Conservation (phyloP, 352 stramenopile genomes). For the Phytophthora multivora region DNA sequence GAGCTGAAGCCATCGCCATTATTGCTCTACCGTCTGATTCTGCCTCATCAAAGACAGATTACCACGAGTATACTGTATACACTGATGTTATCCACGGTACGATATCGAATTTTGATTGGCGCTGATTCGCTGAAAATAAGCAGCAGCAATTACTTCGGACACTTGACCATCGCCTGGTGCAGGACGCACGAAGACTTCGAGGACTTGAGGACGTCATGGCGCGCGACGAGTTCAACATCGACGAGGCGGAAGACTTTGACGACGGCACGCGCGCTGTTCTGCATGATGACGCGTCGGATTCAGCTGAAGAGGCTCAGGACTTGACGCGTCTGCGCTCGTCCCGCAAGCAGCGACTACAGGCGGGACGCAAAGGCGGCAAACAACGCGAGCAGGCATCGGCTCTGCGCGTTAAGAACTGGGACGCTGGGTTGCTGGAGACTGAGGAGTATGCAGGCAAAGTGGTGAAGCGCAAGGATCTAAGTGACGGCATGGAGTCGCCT, state of each 20-base stretch:
- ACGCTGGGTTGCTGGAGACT: slow-evolving; percentile 52
- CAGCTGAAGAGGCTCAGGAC: slow-evolving; percentile 20
- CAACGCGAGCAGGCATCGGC: slow-evolving; percentile 57
- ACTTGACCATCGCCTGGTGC: slow-evolving; percentile 22
- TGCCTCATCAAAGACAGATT: slow-evolving; percentile 1
- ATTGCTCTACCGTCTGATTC: slow-evolving; percentile 5
- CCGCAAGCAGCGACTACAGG: slow-evolving; percentile 65
- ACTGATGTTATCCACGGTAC: slow-evolving; percentile 1
- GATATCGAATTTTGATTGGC: slow-evolving; percentile 34
- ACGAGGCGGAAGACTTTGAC: slow-evolving; percentile 83
- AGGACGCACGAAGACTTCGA: slow-evolving; percentile 20
- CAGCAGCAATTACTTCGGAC: background rate
- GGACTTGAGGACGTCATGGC: slow-evolving; percentile 34
- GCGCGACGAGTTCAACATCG: slow-evolving; percentile 72
- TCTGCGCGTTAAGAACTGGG: slow-evolving; percentile 82
- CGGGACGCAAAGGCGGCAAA: slow-evolving; percentile 23
- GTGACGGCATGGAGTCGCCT: slow-evolving; percentile 49
- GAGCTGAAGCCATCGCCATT: slow-evolving; percentile 3
- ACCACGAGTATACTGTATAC: background rate
- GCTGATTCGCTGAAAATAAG: slow-evolving; percentile 23
- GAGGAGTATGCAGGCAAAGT: slow-evolving; percentile 79
- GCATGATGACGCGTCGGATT: slow-evolving; percentile 27
- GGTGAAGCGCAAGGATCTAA: slow-evolving; percentile 70
- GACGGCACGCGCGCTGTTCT: slow-evolving; percentile 71
- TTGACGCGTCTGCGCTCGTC: slow-evolving; percentile 48